Percentiles rank a stretch among this genome's conserved stretches.
phyloP scores from a whole-genome alignment of 305 asterid species.

The Rubia peregrina region DNA sequence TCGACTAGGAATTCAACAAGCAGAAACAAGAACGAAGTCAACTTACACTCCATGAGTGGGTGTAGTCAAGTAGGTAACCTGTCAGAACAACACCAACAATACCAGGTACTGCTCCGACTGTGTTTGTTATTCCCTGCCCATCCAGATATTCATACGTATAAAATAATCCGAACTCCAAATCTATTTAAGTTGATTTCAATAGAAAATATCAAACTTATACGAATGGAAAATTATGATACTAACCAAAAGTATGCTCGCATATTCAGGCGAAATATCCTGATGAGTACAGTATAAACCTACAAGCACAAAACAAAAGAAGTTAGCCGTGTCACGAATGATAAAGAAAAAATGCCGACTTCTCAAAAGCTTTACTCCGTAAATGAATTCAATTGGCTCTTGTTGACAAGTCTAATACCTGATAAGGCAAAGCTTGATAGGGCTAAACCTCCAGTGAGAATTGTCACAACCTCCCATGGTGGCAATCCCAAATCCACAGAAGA shows the following conservation, averaged over 20 bases:
- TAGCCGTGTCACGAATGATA: background rate
- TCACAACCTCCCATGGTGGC: conserved; percentile 78
- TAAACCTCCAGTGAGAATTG: conserved; percentile 73
- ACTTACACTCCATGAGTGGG: conserved; percentile 98
- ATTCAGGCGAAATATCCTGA: conserved; percentile 97
- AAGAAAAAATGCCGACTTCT: background rate
- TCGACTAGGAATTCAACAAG: too few relatives aligned
- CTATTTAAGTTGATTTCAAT: too few relatives aligned
- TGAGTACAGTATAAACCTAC: conserved; percentile 96
- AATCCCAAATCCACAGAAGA: conserved; percentile 81
- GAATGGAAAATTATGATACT: conserved; percentile 15
- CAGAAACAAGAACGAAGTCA: conserved; percentile 4
- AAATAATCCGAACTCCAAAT: background rate
- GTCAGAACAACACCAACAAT: conserved; percentile 91
- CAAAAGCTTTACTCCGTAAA: background rate
- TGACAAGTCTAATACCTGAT: conserved; percentile 45
- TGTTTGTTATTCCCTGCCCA: conserved; percentile 88
- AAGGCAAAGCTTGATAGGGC: conserved; percentile 90
- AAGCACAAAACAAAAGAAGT: conserved; percentile 18
- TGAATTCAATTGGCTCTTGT: background rate
- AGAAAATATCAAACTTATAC: background rate
- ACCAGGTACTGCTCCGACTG: conserved; percentile 92
- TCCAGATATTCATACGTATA: background rate
- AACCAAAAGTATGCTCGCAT: conserved; percentile 96
- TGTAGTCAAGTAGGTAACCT: conserved; percentile 85